Percentiles rank a stretch among this genome's conserved stretches.
These are phyloP conservation scores for Fraxinus xanthoxyloides DNA, from an alignment of 305 asterid genomes.

Conservation along the genomic window DNA sequence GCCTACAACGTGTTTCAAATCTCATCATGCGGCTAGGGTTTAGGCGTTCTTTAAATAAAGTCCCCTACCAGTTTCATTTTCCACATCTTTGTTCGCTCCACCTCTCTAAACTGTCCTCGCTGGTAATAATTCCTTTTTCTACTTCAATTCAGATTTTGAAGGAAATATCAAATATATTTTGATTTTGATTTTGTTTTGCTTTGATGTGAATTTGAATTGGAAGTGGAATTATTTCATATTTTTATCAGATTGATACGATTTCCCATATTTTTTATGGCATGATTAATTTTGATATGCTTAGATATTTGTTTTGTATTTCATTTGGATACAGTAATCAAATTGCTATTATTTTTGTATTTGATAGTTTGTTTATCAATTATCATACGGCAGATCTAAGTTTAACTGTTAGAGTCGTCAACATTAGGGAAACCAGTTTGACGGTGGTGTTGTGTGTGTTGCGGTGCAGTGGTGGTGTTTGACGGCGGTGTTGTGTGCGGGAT, in stretches of 20 bases:
- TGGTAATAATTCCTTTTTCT: not conserved
- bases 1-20: too few relatives aligned
- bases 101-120: not conserved
- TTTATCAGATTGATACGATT: not conserved
- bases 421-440: too few relatives aligned
- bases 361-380: not conserved
- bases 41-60: not conserved
- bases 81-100: not conserved
- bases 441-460: too few relatives aligned
- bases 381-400: constrained; percentile 33
- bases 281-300: not conserved
- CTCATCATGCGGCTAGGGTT: not conserved
- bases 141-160: not conserved
- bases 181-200: constrained; percentile 3
- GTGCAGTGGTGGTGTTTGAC: too few relatives aligned
- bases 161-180: not conserved
- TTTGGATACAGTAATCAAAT: not conserved
- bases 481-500: too few relatives aligned
- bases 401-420: too few relatives aligned
- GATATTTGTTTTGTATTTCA: not conserved
- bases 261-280: not conserved
- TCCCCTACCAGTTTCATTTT: not conserved
- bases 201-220: not conserved
- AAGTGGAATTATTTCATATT: not conserved
- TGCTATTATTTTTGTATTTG: not conserved